Evolutionary conservation across 2,329 filamentous ascomycete genomes (phyloP), one percentile per base, ranked within the genome.

Genomic region (Arthroderma sp.): DNA sequence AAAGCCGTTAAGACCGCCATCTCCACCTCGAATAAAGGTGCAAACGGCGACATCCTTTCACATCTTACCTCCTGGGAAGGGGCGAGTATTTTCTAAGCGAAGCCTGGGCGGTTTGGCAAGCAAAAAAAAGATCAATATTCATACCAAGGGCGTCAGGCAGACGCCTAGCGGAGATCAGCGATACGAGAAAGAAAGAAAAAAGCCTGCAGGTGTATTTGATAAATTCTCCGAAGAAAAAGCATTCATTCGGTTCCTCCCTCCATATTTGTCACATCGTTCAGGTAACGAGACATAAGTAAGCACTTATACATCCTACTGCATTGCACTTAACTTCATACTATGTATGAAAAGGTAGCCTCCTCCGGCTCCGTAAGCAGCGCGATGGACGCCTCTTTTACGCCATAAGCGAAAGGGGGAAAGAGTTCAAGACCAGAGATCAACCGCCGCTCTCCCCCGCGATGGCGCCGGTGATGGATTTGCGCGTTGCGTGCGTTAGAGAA

Each of bases 181-280:
- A 51, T 51, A 51, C 44, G 25, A 51, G 44, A 31, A 17, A 11
- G 6, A 19, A 21, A 28, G n/a, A 19, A 11, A 51, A 51, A 51
- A 21, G 15, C 0, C 44, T 21, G 28, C 44, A 51, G 44, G 31
- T 25, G 43, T 25, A 28, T 49, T 28, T 49, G 44, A 51, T 31
- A 28, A 51, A 51, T 51, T 51, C 44, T 51, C 44, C 44, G 44
- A 51, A 33, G 44, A 51, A 51, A 51, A 51, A 51, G 44, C 44
- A 51, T 51, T 33, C 44, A 35, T 33, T 51, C 28, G 41, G 21
- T 35, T 33, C 44, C 25, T 33, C 33, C 5, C n/a, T n/a, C n/a
- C 13, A 17, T 33, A 13, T 15, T 33, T 17, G 44, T 51, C 33
- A 51, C 44, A 51, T 51, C 44, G 6, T 17, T 13, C 19, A n/a